Conservation (phyloP, 2,329 filamentous ascomycete species). For the Aureobasidium pullulans region DNA sequence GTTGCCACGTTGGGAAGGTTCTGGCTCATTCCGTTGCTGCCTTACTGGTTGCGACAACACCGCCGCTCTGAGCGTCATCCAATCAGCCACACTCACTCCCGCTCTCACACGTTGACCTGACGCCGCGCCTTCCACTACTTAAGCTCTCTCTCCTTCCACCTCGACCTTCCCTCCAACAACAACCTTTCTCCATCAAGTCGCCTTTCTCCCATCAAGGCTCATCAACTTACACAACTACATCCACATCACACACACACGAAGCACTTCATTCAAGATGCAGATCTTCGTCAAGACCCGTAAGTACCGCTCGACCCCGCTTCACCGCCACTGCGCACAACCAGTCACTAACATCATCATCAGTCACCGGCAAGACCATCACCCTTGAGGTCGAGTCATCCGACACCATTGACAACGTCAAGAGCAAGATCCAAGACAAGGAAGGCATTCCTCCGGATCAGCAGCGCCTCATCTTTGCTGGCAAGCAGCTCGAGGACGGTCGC, state of each 20-base stretch:
- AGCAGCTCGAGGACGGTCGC: slow-evolving; percentile 91
- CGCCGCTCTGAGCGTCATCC: neutral
- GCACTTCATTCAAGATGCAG: slow-evolving; percentile 57
- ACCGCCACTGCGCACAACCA: slow-evolving; percentile 18
- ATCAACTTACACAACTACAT: slow-evolving; percentile 15
- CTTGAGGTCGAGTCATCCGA: slow-evolving; percentile 65
- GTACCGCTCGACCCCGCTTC: slow-evolving; percentile 35
- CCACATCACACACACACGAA: slow-evolving; percentile 18
- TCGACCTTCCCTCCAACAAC: neutral
- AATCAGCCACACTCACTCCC: slow-evolving; percentile 13
- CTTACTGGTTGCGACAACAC: slow-evolving; percentile 9
- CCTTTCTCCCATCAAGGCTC: neutral
- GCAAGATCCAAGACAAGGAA: slow-evolving; percentile 97
- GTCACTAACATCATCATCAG: slow-evolving; percentile 35
- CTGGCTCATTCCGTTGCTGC: slow-evolving; percentile 13
- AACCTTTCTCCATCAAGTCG: slow-evolving; percentile 1
- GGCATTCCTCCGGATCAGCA: slow-evolving; percentile 95
- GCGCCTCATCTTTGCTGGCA: slow-evolving; percentile 90
- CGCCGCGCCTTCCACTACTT: neutral
- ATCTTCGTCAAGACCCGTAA: slow-evolving; percentile 96
- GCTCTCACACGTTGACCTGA: neutral
- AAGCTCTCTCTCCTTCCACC: slow-evolving; percentile 1
- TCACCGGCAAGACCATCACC: slow-evolving; percentile 62
- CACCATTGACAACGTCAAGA: slow-evolving; percentile 94
- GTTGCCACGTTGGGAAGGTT: slow-evolving; percentile 12